Conservation (phyloP, 306 rosid genomes). For the Cucurbita ficifolia region DNA sequence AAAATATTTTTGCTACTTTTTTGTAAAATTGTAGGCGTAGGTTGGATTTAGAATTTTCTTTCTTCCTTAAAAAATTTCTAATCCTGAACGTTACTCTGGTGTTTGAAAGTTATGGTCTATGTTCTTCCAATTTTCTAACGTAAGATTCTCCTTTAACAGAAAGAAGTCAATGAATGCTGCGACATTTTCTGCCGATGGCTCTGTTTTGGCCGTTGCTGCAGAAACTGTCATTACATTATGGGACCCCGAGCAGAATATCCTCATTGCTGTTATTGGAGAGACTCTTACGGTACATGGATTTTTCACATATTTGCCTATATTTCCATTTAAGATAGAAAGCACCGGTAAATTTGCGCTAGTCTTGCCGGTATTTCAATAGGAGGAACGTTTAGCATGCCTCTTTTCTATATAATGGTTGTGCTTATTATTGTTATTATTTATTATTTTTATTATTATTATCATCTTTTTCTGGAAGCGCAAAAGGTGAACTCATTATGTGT, state of each 20-base stretch:
- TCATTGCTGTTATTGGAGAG: slow-evolving; percentile 74
- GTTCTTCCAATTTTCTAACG: not conserved
- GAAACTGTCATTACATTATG: slow-evolving; percentile 76
- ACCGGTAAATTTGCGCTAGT: not conserved
- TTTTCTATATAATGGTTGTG: not conserved
- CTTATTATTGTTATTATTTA: not conserved
- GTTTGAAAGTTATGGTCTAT: not conserved
- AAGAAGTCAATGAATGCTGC: slow-evolving; percentile 79
- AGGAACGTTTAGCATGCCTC: not conserved
- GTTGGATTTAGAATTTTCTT: not conserved
- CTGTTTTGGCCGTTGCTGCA: slow-evolving; percentile 88
- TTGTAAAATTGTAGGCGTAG: not conserved
- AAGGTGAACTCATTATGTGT: not conserved
- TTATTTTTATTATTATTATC: too few relatives aligned
- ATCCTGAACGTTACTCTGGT: not conserved
- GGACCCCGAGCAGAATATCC: slow-evolving; percentile 78
- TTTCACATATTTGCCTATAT: not conserved
- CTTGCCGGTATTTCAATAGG: not conserved
- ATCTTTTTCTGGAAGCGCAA: not conserved
- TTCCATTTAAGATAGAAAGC: not conserved
- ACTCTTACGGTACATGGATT: slow-evolving; percentile 28
- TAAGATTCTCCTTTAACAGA: slow-evolving; percentile 27
- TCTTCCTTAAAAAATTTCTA: not conserved
- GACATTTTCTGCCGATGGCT: slow-evolving; percentile 83
- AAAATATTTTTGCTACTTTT: not conserved